Conservation (phyloP, 2,329 filamentous ascomycete genomes). For the Talaromyces sp. region DNA sequence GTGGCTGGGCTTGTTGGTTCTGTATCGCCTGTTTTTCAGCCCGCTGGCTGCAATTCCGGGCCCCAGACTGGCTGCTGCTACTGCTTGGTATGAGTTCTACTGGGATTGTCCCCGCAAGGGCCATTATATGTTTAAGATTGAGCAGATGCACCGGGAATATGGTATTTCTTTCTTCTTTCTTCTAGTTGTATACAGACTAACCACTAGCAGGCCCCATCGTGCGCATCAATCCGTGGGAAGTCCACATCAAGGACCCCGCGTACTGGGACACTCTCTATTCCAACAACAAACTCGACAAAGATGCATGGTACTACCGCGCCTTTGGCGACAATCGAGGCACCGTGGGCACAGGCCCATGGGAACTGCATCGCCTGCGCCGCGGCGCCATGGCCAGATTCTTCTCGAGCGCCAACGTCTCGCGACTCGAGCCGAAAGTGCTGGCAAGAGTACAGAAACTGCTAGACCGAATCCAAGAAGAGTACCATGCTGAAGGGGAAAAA, state of each 20-base stretch:
- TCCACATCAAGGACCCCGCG: conserved; percentile 31
- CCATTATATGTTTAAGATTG: conserved; percentile 20
- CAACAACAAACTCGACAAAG: conserved; percentile 12
- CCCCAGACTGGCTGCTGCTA: conserved; percentile 19
- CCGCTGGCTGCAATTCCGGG: conserved; percentile 24
- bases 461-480: conserved; percentile 7
- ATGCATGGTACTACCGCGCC: conserved; percentile 13
- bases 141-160: conserved; percentile 24
- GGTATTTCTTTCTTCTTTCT: conserved; percentile 13
- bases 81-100: conserved; percentile 25
- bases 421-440: conserved; percentile 32
- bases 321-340: conserved; percentile 14
- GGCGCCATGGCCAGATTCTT: conserved; percentile 42
- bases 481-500: background rate
- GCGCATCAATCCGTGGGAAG: conserved; percentile 32
- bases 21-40: conserved; percentile 24
- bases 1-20: conserved; percentile 1
- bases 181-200: background rate
- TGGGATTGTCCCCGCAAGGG: conserved; percentile 22
- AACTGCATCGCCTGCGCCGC: conserved; percentile 40
- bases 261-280: conserved; percentile 31
- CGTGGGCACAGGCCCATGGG: conserved; percentile 15
- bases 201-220: conserved; percentile 28
- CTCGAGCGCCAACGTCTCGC: conserved; percentile 34
- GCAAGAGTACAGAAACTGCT: conserved; percentile 19